Evolutionary conservation across 495 filamentous ascomycete species (phyloP).

Genomic region (Podospora tetraspora): DNA sequence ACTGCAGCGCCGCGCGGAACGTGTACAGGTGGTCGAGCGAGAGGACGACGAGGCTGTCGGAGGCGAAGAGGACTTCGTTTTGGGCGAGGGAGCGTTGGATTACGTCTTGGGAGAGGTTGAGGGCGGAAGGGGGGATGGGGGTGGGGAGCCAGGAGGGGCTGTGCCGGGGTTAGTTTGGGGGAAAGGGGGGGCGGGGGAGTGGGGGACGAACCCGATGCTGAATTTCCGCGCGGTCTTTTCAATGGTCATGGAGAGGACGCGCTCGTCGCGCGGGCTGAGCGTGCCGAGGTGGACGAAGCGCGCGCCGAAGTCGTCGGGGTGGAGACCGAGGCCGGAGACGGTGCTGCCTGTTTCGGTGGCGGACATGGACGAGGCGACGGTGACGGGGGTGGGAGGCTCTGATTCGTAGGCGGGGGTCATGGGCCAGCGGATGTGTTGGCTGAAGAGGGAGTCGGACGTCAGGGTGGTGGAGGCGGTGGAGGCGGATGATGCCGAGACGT

Average conservation of each 20-base stretch:
- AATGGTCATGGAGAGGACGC: slow-evolving; percentile 35
- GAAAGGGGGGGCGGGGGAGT: background rate
- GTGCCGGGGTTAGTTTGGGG: slow-evolving; percentile 1
- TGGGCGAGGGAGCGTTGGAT: slow-evolving; percentile 60
- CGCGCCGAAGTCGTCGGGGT: slow-evolving; percentile 35
- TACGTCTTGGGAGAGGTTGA: slow-evolving; percentile 46
- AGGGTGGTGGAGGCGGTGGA: slow-evolving; percentile 22
- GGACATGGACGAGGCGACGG: slow-evolving; percentile 28
- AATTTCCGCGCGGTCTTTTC: slow-evolving; percentile 43
- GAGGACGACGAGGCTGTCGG: slow-evolving; percentile 62
- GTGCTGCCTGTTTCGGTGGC: slow-evolving; percentile 16
- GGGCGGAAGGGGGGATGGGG: slow-evolving; percentile 29
- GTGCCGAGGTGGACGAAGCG: slow-evolving; percentile 33
- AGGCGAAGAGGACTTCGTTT: slow-evolving; percentile 64
- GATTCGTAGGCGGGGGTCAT: slow-evolving; percentile 23
- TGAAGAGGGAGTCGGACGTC: slow-evolving; percentile 21
- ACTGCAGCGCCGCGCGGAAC: slow-evolving; percentile 60
- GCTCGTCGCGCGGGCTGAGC: slow-evolving; percentile 33
- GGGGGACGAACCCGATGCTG: slow-evolving; percentile 31
- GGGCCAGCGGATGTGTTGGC: slow-evolving; percentile 19
- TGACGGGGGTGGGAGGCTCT: slow-evolving; percentile 41
- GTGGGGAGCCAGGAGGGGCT: slow-evolving; percentile 39
- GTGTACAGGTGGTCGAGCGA: slow-evolving; percentile 68
- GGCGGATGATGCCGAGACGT: slow-evolving; percentile 21
- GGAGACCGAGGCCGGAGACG: slow-evolving; percentile 11